Base-by-base conservation (phyloP, 768 basidiomycete genomes). In the Saitozyma sp. region DNA sequence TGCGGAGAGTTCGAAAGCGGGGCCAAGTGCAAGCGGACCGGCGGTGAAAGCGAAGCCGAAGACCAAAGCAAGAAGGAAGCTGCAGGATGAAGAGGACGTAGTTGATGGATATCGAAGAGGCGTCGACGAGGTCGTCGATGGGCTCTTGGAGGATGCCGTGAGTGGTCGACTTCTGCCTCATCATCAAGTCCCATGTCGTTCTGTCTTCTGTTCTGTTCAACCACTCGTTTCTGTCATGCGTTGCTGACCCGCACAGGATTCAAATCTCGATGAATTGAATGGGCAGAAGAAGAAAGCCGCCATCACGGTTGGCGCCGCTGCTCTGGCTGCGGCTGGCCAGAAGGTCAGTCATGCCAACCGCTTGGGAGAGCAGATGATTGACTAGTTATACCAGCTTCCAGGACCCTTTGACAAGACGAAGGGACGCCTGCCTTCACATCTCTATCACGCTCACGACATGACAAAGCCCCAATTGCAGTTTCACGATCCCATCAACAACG, bases 91-190 rank as follows among this genome's bases (percentile, higher is more conserved):
- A 72, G 92, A 96, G 69, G 89, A 93, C 79, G 84, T 94, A 3
- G 79, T 90, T 40, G 94, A 96, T 76, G 86, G 85, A 66, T 95
- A 92, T 76, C 85, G 89, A 67, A 82, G 85, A 16, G 78, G 86
- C 19, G 84, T 95, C 2, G 88, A 91, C n/a, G 91, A 92, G 73
- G 82, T 86, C 0, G 85, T 95, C 83, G 95, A 99, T 75, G 84
- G 85, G 52, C 77, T 97, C 56, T 79, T 96, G 62, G 96, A 98
- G 79, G 84, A 86, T 56, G 89, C 91, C 5, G 92, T 89, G 69
- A 79, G 86, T 79, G 38, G 10, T 55, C 4, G 9, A 17, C 54
- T 16, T 46, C 13, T 46, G 37, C 7, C 10, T 42, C 16, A 6
- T 29, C 41, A 41, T 43, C 40, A 16, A 9, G 39, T 11, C 45